Conservation (phyloP, 768 basidiomycete genomes). For the Epithele typhae region DNA sequence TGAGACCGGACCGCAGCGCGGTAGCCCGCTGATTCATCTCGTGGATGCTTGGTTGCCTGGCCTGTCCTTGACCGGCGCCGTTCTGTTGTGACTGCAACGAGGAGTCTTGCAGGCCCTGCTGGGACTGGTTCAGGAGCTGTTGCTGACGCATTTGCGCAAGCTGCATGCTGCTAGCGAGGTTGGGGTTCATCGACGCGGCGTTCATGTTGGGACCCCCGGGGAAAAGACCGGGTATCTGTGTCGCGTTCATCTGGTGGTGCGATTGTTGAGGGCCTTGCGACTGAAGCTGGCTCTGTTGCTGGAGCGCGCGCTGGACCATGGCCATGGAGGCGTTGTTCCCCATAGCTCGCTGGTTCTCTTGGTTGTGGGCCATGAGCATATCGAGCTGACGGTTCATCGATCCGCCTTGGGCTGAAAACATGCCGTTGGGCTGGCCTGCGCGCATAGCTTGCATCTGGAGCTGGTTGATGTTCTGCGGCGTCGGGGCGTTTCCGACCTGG, state of each 20-base stretch:
- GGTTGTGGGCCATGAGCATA: slow-evolving; percentile 20
- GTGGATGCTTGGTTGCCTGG: background rate
- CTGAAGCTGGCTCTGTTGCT: background rate
- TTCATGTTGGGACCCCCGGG: slow-evolving; percentile 5
- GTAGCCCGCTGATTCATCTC: slow-evolving; percentile 9
- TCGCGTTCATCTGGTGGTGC: slow-evolving; percentile 1
- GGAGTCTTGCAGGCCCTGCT: slow-evolving; percentile 5
- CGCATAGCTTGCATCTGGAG: slow-evolving; percentile 9
- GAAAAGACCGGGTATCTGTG: background rate
- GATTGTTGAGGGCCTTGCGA: background rate
- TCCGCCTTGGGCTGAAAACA: slow-evolving; percentile 6
- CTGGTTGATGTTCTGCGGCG: background rate
- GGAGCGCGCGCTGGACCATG: background rate
- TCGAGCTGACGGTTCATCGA: slow-evolving; percentile 20
- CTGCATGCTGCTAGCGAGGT: slow-evolving; percentile 6
- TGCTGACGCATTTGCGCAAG: slow-evolving; percentile 23
- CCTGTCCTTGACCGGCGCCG: background rate
- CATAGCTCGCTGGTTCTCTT: slow-evolving; percentile 15
- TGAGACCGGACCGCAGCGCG: background rate
- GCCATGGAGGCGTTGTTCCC: slow-evolving; percentile 3
- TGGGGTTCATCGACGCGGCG: slow-evolving; percentile 7
- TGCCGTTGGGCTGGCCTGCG: slow-evolving; percentile 5
- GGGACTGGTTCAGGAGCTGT: slow-evolving; percentile 31
- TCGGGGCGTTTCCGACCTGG: slow-evolving; percentile 8
- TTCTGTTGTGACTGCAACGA: background rate